phyloP scores from a whole-genome alignment of 2,329 filamentous ascomycete species.

The Penicillium occitanis region DNA sequence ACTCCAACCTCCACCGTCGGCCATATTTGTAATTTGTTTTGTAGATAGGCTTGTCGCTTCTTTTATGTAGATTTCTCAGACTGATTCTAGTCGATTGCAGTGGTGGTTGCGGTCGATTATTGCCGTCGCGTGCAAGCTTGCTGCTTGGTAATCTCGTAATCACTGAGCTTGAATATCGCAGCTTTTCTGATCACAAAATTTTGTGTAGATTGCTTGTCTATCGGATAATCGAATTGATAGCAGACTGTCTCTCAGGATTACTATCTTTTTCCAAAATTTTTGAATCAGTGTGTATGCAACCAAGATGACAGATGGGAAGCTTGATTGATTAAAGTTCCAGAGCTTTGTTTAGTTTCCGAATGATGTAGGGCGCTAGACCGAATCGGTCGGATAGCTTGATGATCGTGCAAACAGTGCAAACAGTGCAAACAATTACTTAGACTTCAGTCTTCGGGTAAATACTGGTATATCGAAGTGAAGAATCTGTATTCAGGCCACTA shows the following conservation, averaged over 20 bases:
- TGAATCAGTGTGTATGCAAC: background rate
- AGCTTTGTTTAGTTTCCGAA: constrained; percentile 8
- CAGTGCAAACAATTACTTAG: background rate
- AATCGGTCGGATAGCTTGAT: background rate
- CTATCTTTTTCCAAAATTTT: background rate
- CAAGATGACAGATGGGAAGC: constrained; percentile 16
- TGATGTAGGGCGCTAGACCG: constrained; percentile 3
- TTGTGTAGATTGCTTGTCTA: background rate
- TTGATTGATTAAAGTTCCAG: background rate
- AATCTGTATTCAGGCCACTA: background rate
- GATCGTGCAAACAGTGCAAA: constrained; percentile 2
- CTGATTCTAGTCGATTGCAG: background rate
- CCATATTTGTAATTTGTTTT: constrained; percentile 48
- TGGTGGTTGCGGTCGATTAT: background rate
- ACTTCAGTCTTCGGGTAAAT: background rate
- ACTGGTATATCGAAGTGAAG: background rate
- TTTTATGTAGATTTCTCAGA: background rate
- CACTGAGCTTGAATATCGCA: background rate
- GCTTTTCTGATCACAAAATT: background rate
- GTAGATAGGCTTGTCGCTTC: background rate
- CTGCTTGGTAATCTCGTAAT: constrained; percentile 2
- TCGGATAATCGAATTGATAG: too few species aligned
- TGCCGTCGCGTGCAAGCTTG: constrained; percentile 1
- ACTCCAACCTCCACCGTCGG: constrained; percentile 73
- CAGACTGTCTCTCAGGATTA: background rate